Evolutionary conservation across 495 filamentous ascomycete genomes (phyloP).

Genomic region (Hypoxylon cercidicola): DNA sequence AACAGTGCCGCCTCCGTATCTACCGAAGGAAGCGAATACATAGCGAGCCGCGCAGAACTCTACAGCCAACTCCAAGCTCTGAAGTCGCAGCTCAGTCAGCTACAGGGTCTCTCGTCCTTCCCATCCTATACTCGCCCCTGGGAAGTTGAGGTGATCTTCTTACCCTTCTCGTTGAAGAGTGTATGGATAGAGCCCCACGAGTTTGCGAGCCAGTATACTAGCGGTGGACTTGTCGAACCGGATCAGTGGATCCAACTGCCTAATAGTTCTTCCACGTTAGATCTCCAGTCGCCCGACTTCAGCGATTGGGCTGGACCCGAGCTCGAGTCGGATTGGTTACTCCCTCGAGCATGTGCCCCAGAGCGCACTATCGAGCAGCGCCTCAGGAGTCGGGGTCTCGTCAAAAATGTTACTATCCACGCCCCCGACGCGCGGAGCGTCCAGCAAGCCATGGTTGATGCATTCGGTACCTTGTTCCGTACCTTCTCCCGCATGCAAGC

Average conservation of each 20-base stretch:
- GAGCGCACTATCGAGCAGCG: conserved; percentile 67
- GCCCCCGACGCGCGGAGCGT: conserved; percentile 69
- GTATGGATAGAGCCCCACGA: conserved; percentile 67
- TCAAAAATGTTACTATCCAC: conserved; percentile 66
- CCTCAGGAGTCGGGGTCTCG: conserved; percentile 72
- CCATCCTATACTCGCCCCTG: conserved; percentile 69
- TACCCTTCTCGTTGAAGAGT: conserved; percentile 73
- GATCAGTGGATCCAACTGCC: conserved; percentile 70
- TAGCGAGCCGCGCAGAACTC: conserved; percentile 53
- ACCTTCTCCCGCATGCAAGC: conserved; percentile 48
- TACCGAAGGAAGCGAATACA: conserved; percentile 51
- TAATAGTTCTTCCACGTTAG: conserved; percentile 53
- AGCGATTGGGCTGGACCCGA: conserved; percentile 59
- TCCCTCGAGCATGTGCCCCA: conserved; percentile 66
- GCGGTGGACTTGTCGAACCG: conserved; percentile 50
- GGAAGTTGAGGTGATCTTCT: conserved; percentile 73
- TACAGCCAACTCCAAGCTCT: conserved; percentile 63
- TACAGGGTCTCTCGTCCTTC: conserved; percentile 62
- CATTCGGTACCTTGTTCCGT: conserved; percentile 65
- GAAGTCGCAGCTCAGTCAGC: conserved; percentile 63
- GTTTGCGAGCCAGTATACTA: conserved; percentile 56
- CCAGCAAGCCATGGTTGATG: conserved; percentile 64
- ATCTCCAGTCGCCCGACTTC: conserved; percentile 55
- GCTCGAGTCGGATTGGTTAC: conserved; percentile 61
- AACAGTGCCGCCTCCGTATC: conserved; percentile 57